phyloP scores from a whole-genome alignment of 306 rosid genomes.

The Prunus mongolica region DNA sequence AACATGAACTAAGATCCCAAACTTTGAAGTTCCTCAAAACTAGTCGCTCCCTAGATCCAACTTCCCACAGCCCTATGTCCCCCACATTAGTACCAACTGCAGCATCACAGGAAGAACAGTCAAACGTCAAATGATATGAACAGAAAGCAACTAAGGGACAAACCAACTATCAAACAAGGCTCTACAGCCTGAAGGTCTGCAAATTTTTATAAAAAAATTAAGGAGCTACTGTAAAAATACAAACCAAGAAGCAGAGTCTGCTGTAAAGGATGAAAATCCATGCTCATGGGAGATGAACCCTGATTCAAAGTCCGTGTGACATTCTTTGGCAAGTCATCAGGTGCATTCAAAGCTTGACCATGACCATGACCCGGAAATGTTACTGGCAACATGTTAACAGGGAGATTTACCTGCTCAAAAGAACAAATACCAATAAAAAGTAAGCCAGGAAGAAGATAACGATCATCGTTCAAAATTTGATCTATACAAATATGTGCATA shows the following conservation, averaged over 20 bases:
- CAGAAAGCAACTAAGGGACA: constrained; percentile 8
- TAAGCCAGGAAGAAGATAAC: background rate
- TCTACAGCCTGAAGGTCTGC: background rate
- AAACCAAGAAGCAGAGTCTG: constrained; percentile 91
- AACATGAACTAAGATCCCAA: constrained; percentile 88
- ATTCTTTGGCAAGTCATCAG: constrained; percentile 84
- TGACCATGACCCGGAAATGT: constrained; percentile 79
- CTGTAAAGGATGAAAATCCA: constrained; percentile 96
- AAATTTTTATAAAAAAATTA: background rate
- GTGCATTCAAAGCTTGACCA: constrained; percentile 68
- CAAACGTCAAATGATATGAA: constrained; percentile 9
- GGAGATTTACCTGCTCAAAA: constrained; percentile 75
- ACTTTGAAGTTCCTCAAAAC: constrained; percentile 84
- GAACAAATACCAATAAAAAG: constrained; percentile 9
- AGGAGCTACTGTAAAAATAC: constrained; percentile 18
- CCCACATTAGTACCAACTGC: constrained; percentile 95
- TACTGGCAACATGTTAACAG: constrained; percentile 81
- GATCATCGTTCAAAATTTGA: background rate
- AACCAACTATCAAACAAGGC: constrained; percentile 5
- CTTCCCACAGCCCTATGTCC: constrained; percentile 97
- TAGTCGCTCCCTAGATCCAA: constrained; percentile 83
- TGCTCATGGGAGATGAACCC: constrained; percentile 98
- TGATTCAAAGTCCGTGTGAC: constrained; percentile 73
- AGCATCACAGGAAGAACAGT: constrained; percentile 16
- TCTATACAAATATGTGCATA: constrained; percentile 21